Conservation (phyloP, 768 basidiomycete species). For the Porpolomopsis calyptriformis region DNA sequence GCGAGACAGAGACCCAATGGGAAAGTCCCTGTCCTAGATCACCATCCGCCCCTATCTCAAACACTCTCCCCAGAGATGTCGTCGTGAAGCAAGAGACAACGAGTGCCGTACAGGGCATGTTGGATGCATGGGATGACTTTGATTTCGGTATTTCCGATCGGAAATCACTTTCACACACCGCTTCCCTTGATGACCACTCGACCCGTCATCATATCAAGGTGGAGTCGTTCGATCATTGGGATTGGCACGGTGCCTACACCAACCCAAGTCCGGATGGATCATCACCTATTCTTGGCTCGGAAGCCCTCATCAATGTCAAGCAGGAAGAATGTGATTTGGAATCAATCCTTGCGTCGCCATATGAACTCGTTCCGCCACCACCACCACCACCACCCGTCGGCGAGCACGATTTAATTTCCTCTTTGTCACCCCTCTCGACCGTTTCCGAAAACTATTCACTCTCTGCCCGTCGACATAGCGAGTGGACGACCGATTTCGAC, state of each 20-base stretch:
- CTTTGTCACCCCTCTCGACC: conserved; percentile 20
- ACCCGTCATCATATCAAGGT: conserved; percentile 27
- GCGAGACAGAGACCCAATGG: conserved; percentile 49
- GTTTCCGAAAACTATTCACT: conserved; percentile 18
- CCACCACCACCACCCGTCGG: too few species aligned
- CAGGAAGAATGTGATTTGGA: conserved; percentile 38
- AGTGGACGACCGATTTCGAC: conserved; percentile 1
- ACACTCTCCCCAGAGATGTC: conserved; percentile 18
- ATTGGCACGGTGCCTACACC: conserved; percentile 28
- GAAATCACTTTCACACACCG: conserved; percentile 34
- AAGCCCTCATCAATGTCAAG: conserved; percentile 21
- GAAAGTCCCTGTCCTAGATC: conserved; percentile 57
- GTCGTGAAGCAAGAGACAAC: conserved; percentile 49
- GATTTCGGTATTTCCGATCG: conserved; percentile 34
- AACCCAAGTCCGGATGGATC: conserved; percentile 19
- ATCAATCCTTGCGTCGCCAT: conserved; percentile 20
- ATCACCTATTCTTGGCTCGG: conserved; percentile 20
- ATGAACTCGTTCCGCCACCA: not conserved
- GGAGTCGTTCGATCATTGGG: conserved; percentile 36
- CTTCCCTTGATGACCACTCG: conserved; percentile 23
- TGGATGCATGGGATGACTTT: conserved; percentile 63
- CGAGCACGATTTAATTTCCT: conserved; percentile 10
- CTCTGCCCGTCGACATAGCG: conserved; percentile 2
- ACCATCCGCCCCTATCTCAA: conserved; percentile 41
- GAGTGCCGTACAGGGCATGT: conserved; percentile 53